Conservation (phyloP, 2,329 filamentous ascomycete species). For the Stachybotrys chlorohalonatus region DNA sequence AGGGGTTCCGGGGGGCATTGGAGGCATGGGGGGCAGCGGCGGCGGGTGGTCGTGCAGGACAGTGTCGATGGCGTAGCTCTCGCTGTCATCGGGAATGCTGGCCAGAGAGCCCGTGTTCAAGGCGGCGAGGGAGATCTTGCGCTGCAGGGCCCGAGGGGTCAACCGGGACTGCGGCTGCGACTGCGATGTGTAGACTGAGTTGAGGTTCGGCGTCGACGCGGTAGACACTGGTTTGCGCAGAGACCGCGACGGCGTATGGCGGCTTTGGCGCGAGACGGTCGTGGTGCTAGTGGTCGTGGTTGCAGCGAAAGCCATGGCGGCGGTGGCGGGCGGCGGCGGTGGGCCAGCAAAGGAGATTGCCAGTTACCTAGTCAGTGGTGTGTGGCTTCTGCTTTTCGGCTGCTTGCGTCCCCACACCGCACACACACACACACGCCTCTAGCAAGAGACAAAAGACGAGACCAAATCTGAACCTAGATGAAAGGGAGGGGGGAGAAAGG, state of each 20-base stretch:
- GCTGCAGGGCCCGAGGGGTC: conserved; percentile 40
- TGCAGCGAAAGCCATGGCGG: background rate
- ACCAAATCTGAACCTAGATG: no score
- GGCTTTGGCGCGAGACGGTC: background rate
- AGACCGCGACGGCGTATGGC: conserved; percentile 21
- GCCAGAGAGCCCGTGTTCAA: conserved; percentile 56
- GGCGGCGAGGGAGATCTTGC: conserved; percentile 64
- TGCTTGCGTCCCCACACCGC: background rate
- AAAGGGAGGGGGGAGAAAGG: background rate
- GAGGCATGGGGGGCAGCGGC: conserved; percentile 16
- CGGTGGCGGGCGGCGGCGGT: background rate
- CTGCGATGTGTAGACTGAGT: conserved; percentile 39
- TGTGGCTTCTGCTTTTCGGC: background rate
- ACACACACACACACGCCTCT: background rate
- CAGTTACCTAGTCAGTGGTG: background rate
- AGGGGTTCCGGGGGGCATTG: conserved; percentile 46
- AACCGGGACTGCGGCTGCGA: conserved; percentile 25
- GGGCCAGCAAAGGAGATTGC: background rate
- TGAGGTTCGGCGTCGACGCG: conserved; percentile 51
- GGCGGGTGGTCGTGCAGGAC: conserved; percentile 28
- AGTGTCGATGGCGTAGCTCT: conserved; percentile 52
- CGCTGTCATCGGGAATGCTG: conserved; percentile 57
- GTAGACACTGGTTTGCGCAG: conserved; percentile 37
- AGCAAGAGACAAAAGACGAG: no score
- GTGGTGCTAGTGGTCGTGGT: background rate